Conservation (phyloP, 768 basidiomycete species). For the Leccinum olivaceopallidum region DNA sequence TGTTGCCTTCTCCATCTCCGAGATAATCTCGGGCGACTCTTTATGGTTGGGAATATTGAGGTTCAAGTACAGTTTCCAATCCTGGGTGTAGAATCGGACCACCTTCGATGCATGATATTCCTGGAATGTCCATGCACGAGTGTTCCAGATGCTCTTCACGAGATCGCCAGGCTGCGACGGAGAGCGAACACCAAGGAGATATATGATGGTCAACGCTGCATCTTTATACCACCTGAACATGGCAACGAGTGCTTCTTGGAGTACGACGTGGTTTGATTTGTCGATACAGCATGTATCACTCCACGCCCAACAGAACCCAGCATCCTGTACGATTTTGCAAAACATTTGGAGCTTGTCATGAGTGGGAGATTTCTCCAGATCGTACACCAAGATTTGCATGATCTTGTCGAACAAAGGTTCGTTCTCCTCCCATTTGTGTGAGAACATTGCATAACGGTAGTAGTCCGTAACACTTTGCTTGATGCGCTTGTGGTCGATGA, state of each 20-base stretch:
- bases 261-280: neutral
- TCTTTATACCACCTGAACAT: neutral
- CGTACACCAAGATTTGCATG: neutral
- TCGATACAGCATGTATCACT: neutral
- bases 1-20: neutral
- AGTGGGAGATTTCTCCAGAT: neutral
- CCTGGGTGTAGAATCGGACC: neutral
- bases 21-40: neutral
- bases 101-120: neutral
- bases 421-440: neutral
- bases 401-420: neutral
- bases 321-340: neutral
- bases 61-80: neutral
- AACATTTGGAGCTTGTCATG: neutral
- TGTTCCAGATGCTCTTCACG: neutral
- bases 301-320: neutral
- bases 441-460: neutral
- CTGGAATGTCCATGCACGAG: conserved; percentile 1
- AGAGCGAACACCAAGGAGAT: neutral
- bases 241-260: neutral
- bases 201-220: neutral
- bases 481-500: neutral
- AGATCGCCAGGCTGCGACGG: neutral
- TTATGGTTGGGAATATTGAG: neutral
- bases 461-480: neutral